Evolutionary conservation across 2,329 filamentous ascomycete genomes (phyloP), one percentile per base, ranked within the genome.

Genomic region (Cyphellophora europaea): DNA sequence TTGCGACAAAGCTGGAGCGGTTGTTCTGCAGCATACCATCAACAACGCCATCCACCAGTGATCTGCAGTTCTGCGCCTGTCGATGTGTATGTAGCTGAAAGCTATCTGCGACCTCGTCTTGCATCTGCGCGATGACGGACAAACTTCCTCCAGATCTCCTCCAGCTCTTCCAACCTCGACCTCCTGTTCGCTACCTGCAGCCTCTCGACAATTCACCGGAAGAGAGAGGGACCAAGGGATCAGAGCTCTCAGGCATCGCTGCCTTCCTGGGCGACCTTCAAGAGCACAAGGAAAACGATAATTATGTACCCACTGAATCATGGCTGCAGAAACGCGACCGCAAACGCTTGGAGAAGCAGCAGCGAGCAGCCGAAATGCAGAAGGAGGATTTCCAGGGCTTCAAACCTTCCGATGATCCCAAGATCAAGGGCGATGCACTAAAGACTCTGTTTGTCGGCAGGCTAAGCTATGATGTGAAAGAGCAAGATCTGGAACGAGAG

Each of bases 381-480:
- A 74, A 66, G 0, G 78, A 87, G 38, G 79, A 67, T 19, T 68
- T 81, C 29, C 67, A 76, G 45, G 59, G 67, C 39, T 88, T 83
- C 61, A 83, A 89, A 44, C 89, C 91, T 5, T 65, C 69, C 15
- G 79, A 91, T 23, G 91, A 98, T 53, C 74, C 82, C 10, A 91
- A 95, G 51, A 81, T 94, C 47, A 77, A 87, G 45, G 89, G 91
- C 37, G 88, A 96, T 63, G 82, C 89, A 2, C 95, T 91, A 69
- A 93, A 85, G 63, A 98, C 91, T 11, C 69, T 98, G 33, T 93
- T 98, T 52, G 83, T 96, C 36, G 82, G 85, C 35, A 80, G 91
- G 36, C 71, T 98, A 32, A 87, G 82, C 54, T 98, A 95, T 56
- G 83, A 91, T 40, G 81, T 82, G 30, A 87, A 84, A 45, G 83